These are phyloP conservation scores for Aspergillus asperescens DNA, from an alignment of 495 filamentous ascomycete genomes.

Conservation along the genomic window DNA sequence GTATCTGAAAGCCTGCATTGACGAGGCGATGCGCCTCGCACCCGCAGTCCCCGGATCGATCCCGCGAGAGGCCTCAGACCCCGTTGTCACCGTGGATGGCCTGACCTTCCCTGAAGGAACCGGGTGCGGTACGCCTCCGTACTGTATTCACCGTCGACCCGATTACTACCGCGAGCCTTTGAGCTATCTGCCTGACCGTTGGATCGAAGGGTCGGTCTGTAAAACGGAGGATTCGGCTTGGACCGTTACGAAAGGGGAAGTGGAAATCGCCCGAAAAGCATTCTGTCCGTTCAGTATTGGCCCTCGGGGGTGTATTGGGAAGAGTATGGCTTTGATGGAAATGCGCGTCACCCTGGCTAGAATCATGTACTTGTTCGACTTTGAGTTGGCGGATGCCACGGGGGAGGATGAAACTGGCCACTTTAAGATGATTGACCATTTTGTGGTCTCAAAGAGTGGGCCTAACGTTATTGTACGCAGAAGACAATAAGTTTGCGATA, in stretches of 20 bases:
- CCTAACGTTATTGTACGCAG: constrained; percentile 39
- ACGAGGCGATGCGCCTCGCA: constrained; percentile 65
- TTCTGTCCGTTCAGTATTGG: constrained; percentile 58
- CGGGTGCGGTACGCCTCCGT: constrained; percentile 50
- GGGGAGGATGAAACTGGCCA: constrained; percentile 41
- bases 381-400: constrained; percentile 35
- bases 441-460: constrained; percentile 42
- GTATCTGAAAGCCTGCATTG: constrained; percentile 57
- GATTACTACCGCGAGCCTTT: constrained; percentile 51
- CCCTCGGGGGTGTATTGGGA: constrained; percentile 53
- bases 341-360: constrained; percentile 49
- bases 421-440: constrained; percentile 44
- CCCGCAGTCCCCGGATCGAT: constrained; percentile 56
- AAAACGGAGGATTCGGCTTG: constrained; percentile 19
- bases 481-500: not conserved
- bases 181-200: constrained; percentile 48
- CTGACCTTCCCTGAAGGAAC: constrained; percentile 48
- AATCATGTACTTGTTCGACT: constrained; percentile 44
- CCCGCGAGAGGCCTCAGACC: constrained; percentile 53
- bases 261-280: constrained; percentile 39
- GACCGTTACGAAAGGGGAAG: constrained; percentile 32
- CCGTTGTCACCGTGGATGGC: constrained; percentile 51
- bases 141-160: constrained; percentile 53
- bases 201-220: constrained; percentile 44
- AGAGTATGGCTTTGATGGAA: constrained; percentile 55